Base-by-base conservation (phyloP, 1,284 basidiomycete genomes). In the Paramarasmius palmivorus region DNA sequence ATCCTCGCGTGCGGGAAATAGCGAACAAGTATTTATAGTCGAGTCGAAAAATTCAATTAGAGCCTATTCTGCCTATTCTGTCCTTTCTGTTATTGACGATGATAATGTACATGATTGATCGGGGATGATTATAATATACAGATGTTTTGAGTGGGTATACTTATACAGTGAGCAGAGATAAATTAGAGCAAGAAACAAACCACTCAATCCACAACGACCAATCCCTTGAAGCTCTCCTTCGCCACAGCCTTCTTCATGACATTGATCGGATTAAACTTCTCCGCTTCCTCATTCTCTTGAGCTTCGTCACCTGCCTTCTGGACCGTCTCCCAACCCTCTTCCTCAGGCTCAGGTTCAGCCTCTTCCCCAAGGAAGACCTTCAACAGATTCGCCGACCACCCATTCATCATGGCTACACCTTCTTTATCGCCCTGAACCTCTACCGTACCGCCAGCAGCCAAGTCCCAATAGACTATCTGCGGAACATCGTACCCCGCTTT, bases 361-460 rank as follows among this genome's bases (percentile, higher is more conserved):
- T 63, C 68, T 50, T 77, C 79, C 17, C 76, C 82, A 77, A 89
- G 78, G 62, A 90, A 90, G 54, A 83, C 75, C 73, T 90, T 90
- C 73, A 90, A 67, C 75, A 89, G 73, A 52, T 79, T 74, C 17
- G 81, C 76, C 45, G 83, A 86, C 61, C 84, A 89, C 47, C 86
- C 88, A 60, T 77, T 85, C 70, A 89, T 74, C 61, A 89, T 69
- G 36, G 83, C 82, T 8, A 86, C 83, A 3, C 87, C 86, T 61
- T 77, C 71, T 61, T 71, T 68, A 38, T 81, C 73, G 12, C 71
- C 73, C 50, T 72, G 70, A 15, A 81, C 81, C 23, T 83, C 82
- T 34, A 71, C 72, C 45, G 77, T 74, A 40, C 61, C 64, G 19
- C 47, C 48, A 0, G 57, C 62, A 0, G 65, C 64, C 48, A 84